These are phyloP conservation scores for Plasmodium reichenowi DNA, from an alignment of 169 alveolate genomes.

Conservation along the genomic window DNA sequence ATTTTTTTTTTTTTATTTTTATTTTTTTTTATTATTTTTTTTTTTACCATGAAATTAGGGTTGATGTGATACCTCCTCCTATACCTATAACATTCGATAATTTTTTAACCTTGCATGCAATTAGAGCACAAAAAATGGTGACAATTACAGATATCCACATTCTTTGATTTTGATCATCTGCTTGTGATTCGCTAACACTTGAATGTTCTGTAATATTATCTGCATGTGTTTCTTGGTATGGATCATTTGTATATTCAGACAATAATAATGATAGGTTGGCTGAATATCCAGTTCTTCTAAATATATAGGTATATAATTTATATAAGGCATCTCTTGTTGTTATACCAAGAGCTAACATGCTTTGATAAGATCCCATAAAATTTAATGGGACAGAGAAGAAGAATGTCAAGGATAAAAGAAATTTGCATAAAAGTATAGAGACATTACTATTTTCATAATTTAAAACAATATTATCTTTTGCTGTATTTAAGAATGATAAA, in stretches of 20 bases:
- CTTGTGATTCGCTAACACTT: conserved; percentile 27
- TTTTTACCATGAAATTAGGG: conserved; percentile 68
- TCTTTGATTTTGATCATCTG: conserved; percentile 29
- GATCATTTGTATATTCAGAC: conserved; percentile 50
- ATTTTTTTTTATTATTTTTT: background rate
- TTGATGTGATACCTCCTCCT: conserved; percentile 69
- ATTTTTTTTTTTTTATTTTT: background rate
- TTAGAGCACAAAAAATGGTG: conserved; percentile 55
- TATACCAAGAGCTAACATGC: conserved; percentile 30
- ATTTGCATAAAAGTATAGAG: conserved; percentile 59
- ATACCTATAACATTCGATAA: conserved; percentile 69
- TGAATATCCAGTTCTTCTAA: conserved; percentile 43
- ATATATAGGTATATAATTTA: conserved; percentile 16
- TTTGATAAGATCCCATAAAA: conserved; percentile 70
- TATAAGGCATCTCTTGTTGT: conserved; percentile 12
- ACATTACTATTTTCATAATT: conserved; percentile 69
- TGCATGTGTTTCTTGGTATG: conserved; percentile 78
- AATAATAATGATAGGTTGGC: conserved; percentile 21
- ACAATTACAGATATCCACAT: conserved; percentile 11
- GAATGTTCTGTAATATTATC: conserved; percentile 59
- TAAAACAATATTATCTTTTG: conserved; percentile 58
- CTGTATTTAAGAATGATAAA: conserved; percentile 52
- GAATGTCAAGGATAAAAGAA: conserved; percentile 50
- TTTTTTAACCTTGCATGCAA: conserved; percentile 57
- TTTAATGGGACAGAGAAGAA: conserved; percentile 71